These are phyloP conservation scores for Jaltomata sinuosa DNA, from an alignment of 257 asterid species.

Conservation along the genomic window DNA sequence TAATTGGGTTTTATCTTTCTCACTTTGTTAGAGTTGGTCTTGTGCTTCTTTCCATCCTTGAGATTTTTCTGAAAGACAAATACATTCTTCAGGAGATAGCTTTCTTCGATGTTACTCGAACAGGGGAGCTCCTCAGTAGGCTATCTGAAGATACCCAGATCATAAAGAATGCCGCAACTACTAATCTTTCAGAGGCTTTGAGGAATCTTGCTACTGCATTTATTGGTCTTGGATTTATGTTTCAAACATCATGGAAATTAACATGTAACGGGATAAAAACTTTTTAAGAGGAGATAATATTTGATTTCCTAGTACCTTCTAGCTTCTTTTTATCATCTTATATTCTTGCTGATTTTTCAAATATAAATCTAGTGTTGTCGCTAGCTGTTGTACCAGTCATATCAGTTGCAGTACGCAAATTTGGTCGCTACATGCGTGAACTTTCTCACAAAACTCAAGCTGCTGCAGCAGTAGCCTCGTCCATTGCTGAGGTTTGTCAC, in stretches of 20 bases:
- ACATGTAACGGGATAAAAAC: slow-evolving; percentile 24
- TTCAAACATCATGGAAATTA: slow-evolving; percentile 72
- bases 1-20: neutral
- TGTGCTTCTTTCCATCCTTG: neutral
- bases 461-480: slow-evolving; percentile 86
- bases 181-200: slow-evolving; percentile 84
- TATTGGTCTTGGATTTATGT: slow-evolving; percentile 86
- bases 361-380: slow-evolving; percentile 47
- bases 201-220: slow-evolving; percentile 71
- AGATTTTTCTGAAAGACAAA: neutral
- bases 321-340: neutral
- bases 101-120: slow-evolving; percentile 80
- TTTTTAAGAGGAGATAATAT: neutral
- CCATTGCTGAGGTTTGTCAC: slow-evolving; percentile 71
- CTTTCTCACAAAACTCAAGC: slow-evolving; percentile 86
- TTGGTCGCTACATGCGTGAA: slow-evolving; percentile 71
- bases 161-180: slow-evolving; percentile 84
- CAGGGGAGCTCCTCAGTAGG: slow-evolving; percentile 90
- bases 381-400: slow-evolving; percentile 74
- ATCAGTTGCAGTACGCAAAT: slow-evolving; percentile 56
- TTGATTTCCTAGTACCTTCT: neutral
- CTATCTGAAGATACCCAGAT: slow-evolving; percentile 93
- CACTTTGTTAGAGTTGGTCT: neutral
- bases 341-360: neutral
- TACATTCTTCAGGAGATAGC: slow-evolving; percentile 59